Evolutionary conservation across 2,329 filamentous ascomycete species (phyloP), one percentile per base, ranked within the genome.

Genomic region (Onygena corvina): DNA sequence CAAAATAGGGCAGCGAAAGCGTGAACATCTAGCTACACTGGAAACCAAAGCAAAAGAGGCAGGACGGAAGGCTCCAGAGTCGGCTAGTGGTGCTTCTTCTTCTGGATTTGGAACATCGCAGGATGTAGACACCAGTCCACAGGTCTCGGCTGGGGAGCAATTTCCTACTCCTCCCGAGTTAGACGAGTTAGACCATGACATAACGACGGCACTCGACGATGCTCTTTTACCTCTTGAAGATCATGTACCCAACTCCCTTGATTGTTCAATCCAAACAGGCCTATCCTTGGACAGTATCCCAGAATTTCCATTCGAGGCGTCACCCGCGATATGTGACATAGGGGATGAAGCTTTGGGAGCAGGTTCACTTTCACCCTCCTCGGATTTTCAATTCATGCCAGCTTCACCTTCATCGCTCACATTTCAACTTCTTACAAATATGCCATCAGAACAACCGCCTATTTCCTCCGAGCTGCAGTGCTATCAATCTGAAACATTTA

Each of bases 11-110:
- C 50, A 58, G 44, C 54, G 56, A 47, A 60, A 57, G 33, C 57
- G 55, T 49, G 60, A 61, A 47, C 59, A 58, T 38, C 16, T 63
- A n/a, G 50, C 54, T 31, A 50, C 54, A n/a, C 55, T 63, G 25
- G 58, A 61, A 50, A 53, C 55, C 31, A 48, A 58, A 40, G 31
- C 53, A 6, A 40, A 50, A 48, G 47, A 44, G 30, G 20, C 48
- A 18, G 36, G 21, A 12, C n/a, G 12, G 2, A 36, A 14, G 11
- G 12, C 21, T 5, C 21, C 36, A 2, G 36, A 29, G 9, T 42
- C 36, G 12, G 27, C 12, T 3, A 23, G 11, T 12, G 6, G 14
- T 7, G 20, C 16, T 42, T 6, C 36, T n/a, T 29, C 36, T 42
- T n/a, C 36, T 42, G 12, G 21, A n/a, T 27, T n/a, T 6, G 21